Conservation (phyloP, 306 rosid genomes). For the Purshia tridentata region DNA sequence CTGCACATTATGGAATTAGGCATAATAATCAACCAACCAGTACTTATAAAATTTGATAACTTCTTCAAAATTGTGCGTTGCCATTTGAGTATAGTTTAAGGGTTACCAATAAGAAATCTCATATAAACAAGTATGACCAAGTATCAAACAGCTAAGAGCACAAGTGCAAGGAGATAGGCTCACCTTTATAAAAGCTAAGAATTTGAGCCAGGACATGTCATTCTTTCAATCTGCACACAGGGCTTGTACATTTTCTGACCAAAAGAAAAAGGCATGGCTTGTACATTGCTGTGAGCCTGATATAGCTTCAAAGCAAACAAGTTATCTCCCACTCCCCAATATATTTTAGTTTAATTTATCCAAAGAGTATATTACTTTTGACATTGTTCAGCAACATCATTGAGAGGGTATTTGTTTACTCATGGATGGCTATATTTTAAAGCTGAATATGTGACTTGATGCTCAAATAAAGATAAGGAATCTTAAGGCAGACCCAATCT, state of each 20-base stretch:
- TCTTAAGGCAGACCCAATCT: conserved; percentile 51
- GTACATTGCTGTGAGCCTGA: conserved; percentile 25
- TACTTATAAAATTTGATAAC: not conserved
- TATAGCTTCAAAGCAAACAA: conserved; percentile 31
- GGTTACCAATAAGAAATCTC: conserved; percentile 2
- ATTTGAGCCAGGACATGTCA: conserved; percentile 28
- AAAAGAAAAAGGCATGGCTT: not conserved
- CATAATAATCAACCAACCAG: not conserved
- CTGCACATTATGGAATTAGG: not conserved
- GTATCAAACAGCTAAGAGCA: conserved; percentile 9
- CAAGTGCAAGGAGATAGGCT: conserved; percentile 16
- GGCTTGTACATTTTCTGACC: not conserved
- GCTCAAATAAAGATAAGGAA: conserved; percentile 44
- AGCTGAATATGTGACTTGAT: conserved; percentile 33
- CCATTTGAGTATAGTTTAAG: not conserved
- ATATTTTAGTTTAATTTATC: conserved; percentile 30
- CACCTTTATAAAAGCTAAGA: conserved; percentile 47
- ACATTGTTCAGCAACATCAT: conserved; percentile 33
- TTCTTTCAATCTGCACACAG: conserved; percentile 29
- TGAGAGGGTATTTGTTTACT: conserved; percentile 42
- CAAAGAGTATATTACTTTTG: conserved; percentile 31
- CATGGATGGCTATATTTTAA: conserved; percentile 36
- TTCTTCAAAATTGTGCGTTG: not conserved
- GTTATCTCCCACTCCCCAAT: conserved; percentile 34
- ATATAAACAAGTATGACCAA: conserved; percentile 18